These are phyloP conservation scores for Prunus armeniaca DNA, from an alignment of 306 rosid genomes.

Conservation along the genomic window DNA sequence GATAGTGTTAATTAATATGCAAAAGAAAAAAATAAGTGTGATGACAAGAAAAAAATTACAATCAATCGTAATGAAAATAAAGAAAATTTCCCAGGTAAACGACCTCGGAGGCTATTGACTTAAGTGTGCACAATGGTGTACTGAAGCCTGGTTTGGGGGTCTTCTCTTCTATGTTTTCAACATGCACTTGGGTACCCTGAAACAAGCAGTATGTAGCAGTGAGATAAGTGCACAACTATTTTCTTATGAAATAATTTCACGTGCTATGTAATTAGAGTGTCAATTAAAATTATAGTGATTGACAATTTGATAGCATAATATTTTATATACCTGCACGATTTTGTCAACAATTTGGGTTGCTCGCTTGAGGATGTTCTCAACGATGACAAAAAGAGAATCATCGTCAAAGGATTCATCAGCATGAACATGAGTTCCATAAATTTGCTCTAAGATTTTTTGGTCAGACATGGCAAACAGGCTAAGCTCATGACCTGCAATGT, in stretches of 20 bases:
- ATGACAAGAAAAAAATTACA: too few species aligned
- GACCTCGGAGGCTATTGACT: constrained; percentile 42
- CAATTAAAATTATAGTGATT: background rate
- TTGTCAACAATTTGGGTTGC: constrained; percentile 50
- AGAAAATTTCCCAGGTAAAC: background rate
- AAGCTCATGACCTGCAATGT: constrained; percentile 15
- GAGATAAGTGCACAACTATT: background rate
- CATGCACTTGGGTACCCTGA: constrained; percentile 38
- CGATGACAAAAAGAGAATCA: constrained; percentile 45
- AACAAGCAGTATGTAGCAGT: background rate
- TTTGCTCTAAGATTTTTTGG: constrained; percentile 41
- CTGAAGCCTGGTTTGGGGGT: constrained; percentile 26
- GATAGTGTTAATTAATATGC: background rate
- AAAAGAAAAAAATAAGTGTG: too few species aligned
- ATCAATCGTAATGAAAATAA: too few species aligned
- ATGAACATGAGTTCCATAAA: constrained; percentile 49
- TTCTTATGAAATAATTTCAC: too few species aligned
- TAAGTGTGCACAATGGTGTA: constrained; percentile 46
- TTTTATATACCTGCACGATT: constrained; percentile 41
- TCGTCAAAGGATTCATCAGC: constrained; percentile 40
- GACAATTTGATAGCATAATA: too few species aligned
- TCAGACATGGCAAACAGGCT: constrained; percentile 46
- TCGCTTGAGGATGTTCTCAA: constrained; percentile 43
- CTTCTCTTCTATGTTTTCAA: constrained; percentile 41
- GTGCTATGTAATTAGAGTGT: background rate